These are phyloP conservation scores for Hypoxylon sp. DNA, from an alignment of 2,329 filamentous ascomycete genomes.

Conservation along the genomic window DNA sequence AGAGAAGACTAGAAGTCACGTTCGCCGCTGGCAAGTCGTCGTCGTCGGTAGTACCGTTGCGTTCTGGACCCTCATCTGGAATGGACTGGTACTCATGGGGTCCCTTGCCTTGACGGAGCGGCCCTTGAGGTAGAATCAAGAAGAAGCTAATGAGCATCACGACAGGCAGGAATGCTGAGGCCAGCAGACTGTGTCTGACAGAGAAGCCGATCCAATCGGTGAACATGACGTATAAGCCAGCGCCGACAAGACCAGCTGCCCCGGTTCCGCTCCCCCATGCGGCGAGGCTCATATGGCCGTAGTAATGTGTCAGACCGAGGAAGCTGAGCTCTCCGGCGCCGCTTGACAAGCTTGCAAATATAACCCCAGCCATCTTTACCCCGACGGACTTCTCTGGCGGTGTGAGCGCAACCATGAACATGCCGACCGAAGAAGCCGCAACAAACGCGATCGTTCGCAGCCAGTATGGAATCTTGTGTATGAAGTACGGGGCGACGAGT, in stretches of 20 bases:
- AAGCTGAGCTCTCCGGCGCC: constrained; percentile 93
- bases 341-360: constrained; percentile 83
- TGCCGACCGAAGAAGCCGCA: constrained; percentile 78
- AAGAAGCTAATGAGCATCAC: constrained; percentile 92
- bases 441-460: constrained; percentile 79
- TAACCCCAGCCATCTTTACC: constrained; percentile 82
- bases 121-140: constrained; percentile 74
- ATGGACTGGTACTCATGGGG: constrained; percentile 64
- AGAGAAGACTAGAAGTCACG: constrained; percentile 60
- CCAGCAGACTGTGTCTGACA: constrained; percentile 77
- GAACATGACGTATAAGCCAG: constrained; percentile 85
- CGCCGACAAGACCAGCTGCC: constrained; percentile 85
- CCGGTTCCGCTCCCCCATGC: constrained; percentile 94
- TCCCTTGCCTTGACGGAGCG: constrained; percentile 60
- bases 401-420: constrained; percentile 87
- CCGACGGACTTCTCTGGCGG: constrained; percentile 71
- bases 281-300: constrained; percentile 85
- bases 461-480: constrained; percentile 84
- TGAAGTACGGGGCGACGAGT: constrained; percentile 90
- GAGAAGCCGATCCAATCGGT: constrained; percentile 82
- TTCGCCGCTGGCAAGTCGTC: constrained; percentile 49
- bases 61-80: constrained; percentile 52
- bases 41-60: constrained; percentile 48
- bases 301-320: constrained; percentile 90
- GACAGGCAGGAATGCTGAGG: constrained; percentile 79